Evolutionary conservation across 2,329 filamentous ascomycete genomes (phyloP).

Genomic region (Fusarium oligoseptatum): DNA sequence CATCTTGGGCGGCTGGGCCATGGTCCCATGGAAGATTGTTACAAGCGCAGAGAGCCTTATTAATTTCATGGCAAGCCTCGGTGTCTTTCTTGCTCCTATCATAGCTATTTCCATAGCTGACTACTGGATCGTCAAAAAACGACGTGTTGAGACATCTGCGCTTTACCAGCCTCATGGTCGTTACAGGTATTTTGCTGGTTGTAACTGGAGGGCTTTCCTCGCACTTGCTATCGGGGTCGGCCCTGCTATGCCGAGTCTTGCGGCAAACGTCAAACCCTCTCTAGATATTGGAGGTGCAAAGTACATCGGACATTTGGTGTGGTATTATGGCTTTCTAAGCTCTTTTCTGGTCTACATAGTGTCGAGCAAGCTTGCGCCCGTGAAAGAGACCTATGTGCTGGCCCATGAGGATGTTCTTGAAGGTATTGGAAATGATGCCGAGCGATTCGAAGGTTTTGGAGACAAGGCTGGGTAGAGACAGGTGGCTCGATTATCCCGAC

Average conservation of each 20-base stretch:
- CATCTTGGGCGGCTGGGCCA: neutral
- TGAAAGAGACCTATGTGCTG: neutral
- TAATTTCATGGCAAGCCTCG: neutral
- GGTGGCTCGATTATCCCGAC: too few species aligned
- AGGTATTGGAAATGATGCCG: neutral
- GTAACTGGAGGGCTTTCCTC: neutral
- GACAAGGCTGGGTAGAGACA: neutral
- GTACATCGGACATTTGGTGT: neutral
- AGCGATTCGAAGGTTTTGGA: neutral
- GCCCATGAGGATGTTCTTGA: neutral
- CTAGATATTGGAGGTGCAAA: neutral
- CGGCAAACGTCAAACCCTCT: neutral
- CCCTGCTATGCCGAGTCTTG: neutral
- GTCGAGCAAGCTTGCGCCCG: neutral
- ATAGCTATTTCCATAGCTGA: neutral
- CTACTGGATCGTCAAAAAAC: neutral
- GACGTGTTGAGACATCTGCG: neutral
- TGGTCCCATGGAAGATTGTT: neutral
- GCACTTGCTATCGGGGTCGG: neutral
- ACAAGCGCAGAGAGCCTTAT: neutral
- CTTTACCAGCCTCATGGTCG: neutral
- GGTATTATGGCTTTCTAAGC: neutral
- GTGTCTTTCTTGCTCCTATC: neutral
- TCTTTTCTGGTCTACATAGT: neutral
- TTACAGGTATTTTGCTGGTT: neutral